Conservation (phyloP, 1,284 basidiomycete species). For the Cutaneotrichosporon daszewskae region DNA sequence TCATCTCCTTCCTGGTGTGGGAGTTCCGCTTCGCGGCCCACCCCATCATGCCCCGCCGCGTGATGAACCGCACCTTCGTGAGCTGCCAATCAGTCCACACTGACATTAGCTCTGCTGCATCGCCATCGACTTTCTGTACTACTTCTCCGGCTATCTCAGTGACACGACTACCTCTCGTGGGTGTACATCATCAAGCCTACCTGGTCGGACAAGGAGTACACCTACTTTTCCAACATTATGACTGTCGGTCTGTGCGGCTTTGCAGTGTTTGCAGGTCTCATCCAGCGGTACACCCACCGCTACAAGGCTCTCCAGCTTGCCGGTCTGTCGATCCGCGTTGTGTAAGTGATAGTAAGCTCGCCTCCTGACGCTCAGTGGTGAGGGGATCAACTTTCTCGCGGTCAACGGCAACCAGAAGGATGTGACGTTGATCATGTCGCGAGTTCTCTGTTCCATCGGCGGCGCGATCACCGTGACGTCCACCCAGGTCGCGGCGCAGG, state of each 20-base stretch:
- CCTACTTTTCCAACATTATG: constrained; percentile 30
- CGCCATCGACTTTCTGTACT: constrained; percentile 46
- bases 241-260: constrained; percentile 44
- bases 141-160: constrained; percentile 38
- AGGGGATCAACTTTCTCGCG: constrained; percentile 26
- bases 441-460: constrained; percentile 38
- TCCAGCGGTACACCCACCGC: constrained; percentile 47
- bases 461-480: constrained; percentile 43
- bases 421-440: constrained; percentile 19
- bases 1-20: constrained; percentile 43
- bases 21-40: constrained; percentile 43
- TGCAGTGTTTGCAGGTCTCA: constrained; percentile 40
- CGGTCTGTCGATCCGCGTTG: constrained; percentile 27
- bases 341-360: too few relatives aligned
- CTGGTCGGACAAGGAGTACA: constrained; percentile 29
- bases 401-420: constrained; percentile 27
- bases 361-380: constrained; percentile 19
- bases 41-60: constrained; percentile 46
- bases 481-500: constrained; percentile 44
- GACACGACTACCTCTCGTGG: constrained; percentile 36
- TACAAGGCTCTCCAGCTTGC: constrained; percentile 46
- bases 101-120: constrained; percentile 13
- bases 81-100: too few relatives aligned
- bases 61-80: constrained; percentile 47
- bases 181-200: constrained; percentile 39